Conservation (phyloP, 2,329 filamentous ascomycete genomes). For the Alternaria novae-zelandiae region DNA sequence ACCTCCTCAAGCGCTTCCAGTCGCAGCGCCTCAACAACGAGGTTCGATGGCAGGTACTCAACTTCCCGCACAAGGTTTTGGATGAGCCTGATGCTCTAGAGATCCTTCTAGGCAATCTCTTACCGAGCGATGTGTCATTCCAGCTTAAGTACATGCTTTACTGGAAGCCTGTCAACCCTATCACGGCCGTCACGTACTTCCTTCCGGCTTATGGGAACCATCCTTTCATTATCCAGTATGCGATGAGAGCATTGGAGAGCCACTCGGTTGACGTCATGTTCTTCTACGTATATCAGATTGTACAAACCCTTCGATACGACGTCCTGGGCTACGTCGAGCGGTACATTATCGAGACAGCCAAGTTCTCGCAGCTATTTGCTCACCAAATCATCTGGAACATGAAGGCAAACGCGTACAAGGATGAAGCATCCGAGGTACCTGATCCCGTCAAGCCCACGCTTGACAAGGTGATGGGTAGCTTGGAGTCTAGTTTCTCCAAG, state of each 20-base stretch:
- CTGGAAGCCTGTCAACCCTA: constrained; percentile 91
- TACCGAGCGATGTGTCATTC: constrained; percentile 80
- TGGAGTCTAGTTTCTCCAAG: constrained; percentile 80
- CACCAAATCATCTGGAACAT: constrained; percentile 99
- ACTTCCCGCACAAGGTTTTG: constrained; percentile 82
- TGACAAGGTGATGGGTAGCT: constrained; percentile 84
- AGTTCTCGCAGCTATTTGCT: constrained; percentile 96
- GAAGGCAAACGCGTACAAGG: constrained; percentile 98
- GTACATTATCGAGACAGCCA: constrained; percentile 95
- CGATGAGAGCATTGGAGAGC: constrained; percentile 91
- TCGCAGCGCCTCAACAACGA: constrained; percentile 75
- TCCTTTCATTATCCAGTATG: constrained; percentile 93
- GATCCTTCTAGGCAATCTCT: constrained; percentile 75
- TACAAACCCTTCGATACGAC: constrained; percentile 93
- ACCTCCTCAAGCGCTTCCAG: constrained; percentile 80
- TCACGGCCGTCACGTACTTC: constrained; percentile 93
- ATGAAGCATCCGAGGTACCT: constrained; percentile 89
- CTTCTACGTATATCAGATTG: constrained; percentile 98
- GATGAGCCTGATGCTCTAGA: constrained; percentile 82
- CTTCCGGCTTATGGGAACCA: constrained; percentile 89
- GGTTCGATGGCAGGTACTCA: constrained; percentile 79
- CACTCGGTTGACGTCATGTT: constrained; percentile 97
- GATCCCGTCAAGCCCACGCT: constrained; percentile 93
- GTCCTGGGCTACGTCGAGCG: constrained; percentile 91
- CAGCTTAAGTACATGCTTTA: constrained; percentile 93